phyloP scores from a whole-genome alignment of 2,329 filamentous ascomycete genomes.

The Thielaviopsis euricoi region DNA sequence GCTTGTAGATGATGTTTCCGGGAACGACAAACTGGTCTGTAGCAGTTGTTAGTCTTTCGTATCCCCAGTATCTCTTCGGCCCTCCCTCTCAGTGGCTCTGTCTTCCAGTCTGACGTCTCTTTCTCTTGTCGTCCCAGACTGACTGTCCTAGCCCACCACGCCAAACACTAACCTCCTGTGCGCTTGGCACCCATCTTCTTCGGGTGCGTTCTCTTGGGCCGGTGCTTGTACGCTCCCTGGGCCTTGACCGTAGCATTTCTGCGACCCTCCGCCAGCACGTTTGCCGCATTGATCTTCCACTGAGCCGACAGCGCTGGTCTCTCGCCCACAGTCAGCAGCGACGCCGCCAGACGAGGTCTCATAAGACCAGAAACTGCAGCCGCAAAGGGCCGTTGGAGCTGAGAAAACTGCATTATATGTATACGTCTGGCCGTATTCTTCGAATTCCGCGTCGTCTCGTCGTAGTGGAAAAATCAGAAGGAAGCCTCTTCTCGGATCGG shows the following conservation, averaged over 20 bases:
- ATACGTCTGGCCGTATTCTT: background rate
- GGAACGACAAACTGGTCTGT: conserved; percentile 82
- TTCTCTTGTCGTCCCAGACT: no score
- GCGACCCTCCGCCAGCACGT: conserved; percentile 22
- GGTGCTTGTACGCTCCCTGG: conserved; percentile 52
- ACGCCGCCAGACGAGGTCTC: conserved; percentile 12
- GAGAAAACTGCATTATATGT: conserved; percentile 15
- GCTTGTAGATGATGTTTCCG: conserved; percentile 95
- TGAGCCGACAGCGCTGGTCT: conserved; percentile 14
- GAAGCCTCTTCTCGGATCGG: background rate
- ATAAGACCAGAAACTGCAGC: conserved; percentile 21
- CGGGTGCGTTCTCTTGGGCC: conserved; percentile 40
- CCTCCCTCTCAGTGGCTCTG: no score
- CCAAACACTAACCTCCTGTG: conserved; percentile 45
- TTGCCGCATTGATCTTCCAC: conserved; percentile 11
- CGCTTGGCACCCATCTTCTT: conserved; percentile 94
- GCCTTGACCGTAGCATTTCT: conserved; percentile 44
- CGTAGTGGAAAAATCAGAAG: background rate
- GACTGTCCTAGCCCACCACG: no score
- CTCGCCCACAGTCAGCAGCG: conserved; percentile 10
- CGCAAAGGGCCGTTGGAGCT: conserved; percentile 29
- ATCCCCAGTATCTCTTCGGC: no score
- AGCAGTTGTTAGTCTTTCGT: background rate
- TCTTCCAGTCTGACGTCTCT: background rate
- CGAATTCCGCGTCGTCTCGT: background rate